These are phyloP conservation scores for Cicer yamashitae DNA, from an alignment of 306 rosid genomes.

Conservation along the genomic window DNA sequence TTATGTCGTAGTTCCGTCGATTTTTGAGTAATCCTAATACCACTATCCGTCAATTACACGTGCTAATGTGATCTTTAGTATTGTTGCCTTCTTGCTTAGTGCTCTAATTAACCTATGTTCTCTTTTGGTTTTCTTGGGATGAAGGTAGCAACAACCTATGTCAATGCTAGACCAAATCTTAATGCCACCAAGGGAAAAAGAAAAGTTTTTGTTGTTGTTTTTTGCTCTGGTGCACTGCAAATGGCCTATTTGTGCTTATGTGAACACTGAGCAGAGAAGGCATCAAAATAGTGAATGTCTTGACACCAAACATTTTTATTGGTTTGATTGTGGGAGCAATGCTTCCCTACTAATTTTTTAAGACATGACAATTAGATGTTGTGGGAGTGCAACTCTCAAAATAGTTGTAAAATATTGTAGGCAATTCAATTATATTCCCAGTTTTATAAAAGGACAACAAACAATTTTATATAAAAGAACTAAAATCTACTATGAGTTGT, in stretches of 20 bases:
- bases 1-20: too few species aligned
- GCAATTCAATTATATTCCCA: too few species aligned
- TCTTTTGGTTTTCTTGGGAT: conserved; percentile 69
- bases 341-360: conserved; percentile 86
- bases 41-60: too few species aligned
- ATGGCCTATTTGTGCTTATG: conserved; percentile 74
- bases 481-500: too few species aligned
- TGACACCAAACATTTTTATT: conserved; percentile 72
- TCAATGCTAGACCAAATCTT: conserved; percentile 75
- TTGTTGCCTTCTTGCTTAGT: conserved; percentile 73
- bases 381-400: conserved; percentile 77
- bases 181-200: conserved; percentile 71
- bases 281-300: conserved; percentile 56
- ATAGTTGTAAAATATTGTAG: conserved; percentile 80
- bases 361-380: conserved; percentile 80
- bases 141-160: conserved; percentile 83
- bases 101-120: conserved; percentile 66
- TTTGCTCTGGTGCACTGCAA: conserved; percentile 74
- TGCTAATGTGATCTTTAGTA: conserved; percentile 67
- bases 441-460: too few species aligned
- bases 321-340: conserved; percentile 76
- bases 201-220: conserved; percentile 64
- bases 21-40: too few species aligned
- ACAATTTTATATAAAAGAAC: too few species aligned
- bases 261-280: conserved; percentile 60